Evolutionary conservation across 495 filamentous ascomycete species (phyloP).

Genomic region (Jackrogersella multiformis): DNA sequence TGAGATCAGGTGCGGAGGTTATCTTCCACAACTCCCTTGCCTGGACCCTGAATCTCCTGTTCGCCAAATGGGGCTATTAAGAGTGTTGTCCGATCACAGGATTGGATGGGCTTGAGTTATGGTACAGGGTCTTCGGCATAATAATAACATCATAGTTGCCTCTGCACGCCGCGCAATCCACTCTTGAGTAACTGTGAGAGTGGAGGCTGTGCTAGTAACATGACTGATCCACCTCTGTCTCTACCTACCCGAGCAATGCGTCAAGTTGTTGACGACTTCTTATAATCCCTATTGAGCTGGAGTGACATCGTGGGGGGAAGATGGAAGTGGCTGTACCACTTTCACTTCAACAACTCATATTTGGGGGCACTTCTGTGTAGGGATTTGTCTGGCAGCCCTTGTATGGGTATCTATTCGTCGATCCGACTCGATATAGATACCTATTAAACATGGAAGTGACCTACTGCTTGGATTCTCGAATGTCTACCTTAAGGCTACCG

Average conservation of each 20-base stretch:
- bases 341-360: too few relatives aligned
- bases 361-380: too few relatives aligned
- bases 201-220: neutral
- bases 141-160: neutral
- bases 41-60: slow-evolving; percentile 1
- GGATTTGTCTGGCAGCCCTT: too few relatives aligned
- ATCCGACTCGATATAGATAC: too few relatives aligned
- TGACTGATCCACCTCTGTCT: too few relatives aligned
- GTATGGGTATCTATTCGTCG: too few relatives aligned
- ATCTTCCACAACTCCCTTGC: neutral
- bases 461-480: neutral
- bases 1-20: neutral
- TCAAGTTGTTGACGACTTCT: too few relatives aligned
- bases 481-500: neutral
- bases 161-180: neutral
- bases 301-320: too few relatives aligned
- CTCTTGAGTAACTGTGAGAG: slow-evolving; percentile 5
- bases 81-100: neutral
- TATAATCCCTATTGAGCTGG: too few relatives aligned
- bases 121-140: slow-evolving; percentile 2
- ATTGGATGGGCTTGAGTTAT: neutral
- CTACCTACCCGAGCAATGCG: too few relatives aligned
- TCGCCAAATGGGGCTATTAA: neutral
- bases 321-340: too few relatives aligned
- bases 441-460: too few relatives aligned